These are phyloP conservation scores for Dendrobium officinale DNA, from an alignment of 106 monocot species.

Conservation along the genomic window DNA sequence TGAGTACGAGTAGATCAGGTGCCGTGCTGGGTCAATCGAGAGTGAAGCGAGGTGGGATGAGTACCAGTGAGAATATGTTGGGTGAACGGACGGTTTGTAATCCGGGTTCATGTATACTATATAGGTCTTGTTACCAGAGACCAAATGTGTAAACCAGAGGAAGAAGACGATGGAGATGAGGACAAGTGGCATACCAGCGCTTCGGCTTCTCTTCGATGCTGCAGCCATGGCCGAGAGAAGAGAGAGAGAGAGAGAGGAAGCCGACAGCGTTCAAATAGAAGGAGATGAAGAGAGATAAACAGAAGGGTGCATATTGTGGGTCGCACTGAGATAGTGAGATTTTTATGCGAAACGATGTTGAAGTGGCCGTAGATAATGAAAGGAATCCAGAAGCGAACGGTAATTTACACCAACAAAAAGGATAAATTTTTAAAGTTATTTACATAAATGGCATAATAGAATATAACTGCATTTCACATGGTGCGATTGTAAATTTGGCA, in stretches of 20 bases:
- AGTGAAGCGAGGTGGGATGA: conserved; percentile 41
- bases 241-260: not conserved
- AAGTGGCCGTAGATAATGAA: too few relatives aligned
- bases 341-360: not conserved
- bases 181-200: not conserved
- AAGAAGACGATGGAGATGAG: conserved; percentile 10
- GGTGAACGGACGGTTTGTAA: conserved; percentile 26
- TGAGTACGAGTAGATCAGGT: conserved; percentile 46
- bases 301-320: not conserved
- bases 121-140: conserved; percentile 19
- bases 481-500: too few relatives aligned
- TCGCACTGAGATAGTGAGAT: not conserved
- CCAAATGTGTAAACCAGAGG: not conserved
- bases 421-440: not conserved
- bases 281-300: not conserved
- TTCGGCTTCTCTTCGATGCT: not conserved
- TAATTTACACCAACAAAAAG: not conserved
- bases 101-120: conserved; percentile 41
- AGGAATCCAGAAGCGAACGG: too few relatives aligned
- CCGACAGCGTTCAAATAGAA: not conserved
- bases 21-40: conserved; percentile 32
- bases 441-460: not conserved
- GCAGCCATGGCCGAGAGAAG: not conserved
- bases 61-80: conserved; percentile 35
- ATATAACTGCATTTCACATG: not conserved